Evolutionary conservation across 306 rosid species (phyloP).

Genomic region (Vachellia pachyceras): DNA sequence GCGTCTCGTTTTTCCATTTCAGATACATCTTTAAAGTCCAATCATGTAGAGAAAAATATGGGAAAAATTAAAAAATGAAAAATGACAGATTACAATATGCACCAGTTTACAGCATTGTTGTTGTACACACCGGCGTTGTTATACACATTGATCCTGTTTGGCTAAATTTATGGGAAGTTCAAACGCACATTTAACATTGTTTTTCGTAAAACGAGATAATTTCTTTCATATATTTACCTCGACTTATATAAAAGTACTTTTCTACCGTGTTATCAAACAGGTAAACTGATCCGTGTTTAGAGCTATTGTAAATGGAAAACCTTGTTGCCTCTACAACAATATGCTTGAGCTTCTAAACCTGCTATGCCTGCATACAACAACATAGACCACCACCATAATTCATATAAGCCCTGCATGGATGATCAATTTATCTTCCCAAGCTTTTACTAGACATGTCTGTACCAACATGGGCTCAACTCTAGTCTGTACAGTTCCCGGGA

Average conservation of each 20-base stretch:
- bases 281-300: neutral
- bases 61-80: too few relatives aligned
- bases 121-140: neutral
- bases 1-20: too few relatives aligned
- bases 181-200: too few relatives aligned
- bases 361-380: neutral
- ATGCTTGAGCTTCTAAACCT: neutral
- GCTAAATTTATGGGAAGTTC: too few relatives aligned
- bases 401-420: neutral
- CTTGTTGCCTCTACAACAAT: neutral
- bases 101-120: neutral
- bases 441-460: conserved; percentile 17
- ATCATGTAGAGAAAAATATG: too few relatives aligned
- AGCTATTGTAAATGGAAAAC: neutral
- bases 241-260: too few relatives aligned
- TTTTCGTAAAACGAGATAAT: too few relatives aligned
- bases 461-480: conserved; percentile 40
- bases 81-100: neutral
- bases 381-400: neutral
- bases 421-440: neutral
- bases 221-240: too few relatives aligned
- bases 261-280: too few relatives aligned
- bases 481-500: conserved; percentile 63
- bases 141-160: neutral
- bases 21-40: too few relatives aligned